A percentile compares a stretch with the other conserved stretches of the same genome.
Evolutionary conservation across 2,329 filamentous ascomycete species (phyloP).

Genomic region (Sclerotiophoma versabilis): DNA sequence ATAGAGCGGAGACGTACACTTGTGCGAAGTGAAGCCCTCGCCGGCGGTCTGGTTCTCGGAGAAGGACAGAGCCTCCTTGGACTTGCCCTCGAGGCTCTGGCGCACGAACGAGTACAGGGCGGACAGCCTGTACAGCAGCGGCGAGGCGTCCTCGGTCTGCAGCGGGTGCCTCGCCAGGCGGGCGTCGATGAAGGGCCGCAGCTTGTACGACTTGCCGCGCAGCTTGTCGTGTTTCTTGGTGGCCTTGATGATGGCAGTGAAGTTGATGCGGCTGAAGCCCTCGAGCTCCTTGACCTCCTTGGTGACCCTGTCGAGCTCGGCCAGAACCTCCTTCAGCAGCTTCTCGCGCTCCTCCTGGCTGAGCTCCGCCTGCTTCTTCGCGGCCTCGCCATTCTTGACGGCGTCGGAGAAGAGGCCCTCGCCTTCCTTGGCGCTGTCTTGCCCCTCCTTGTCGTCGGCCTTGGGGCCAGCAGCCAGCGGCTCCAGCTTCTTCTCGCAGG

Average conservation of each 20-base stretch:
- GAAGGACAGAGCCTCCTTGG: slow-evolving; percentile 53
- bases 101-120: slow-evolving; percentile 96
- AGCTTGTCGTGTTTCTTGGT: slow-evolving; percentile 99
- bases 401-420: slow-evolving; percentile 26
- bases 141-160: slow-evolving; percentile 93
- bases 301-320: slow-evolving; percentile 85
- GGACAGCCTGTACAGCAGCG: slow-evolving; percentile 85
- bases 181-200: slow-evolving; percentile 90
- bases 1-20: slow-evolving; percentile 65
- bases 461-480: slow-evolving; percentile 56
- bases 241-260: slow-evolving; percentile 96
- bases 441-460: slow-evolving; percentile 28
- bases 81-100: slow-evolving; percentile 74
- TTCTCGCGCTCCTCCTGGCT: slow-evolving; percentile 53
- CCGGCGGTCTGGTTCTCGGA: slow-evolving; percentile 51
- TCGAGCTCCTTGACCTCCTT: slow-evolving; percentile 92
- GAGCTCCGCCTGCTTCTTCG: slow-evolving; percentile 34
- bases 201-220: slow-evolving; percentile 82
- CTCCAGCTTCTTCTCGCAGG: slow-evolving; percentile 70
- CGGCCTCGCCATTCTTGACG: slow-evolving; percentile 18
- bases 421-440: slow-evolving; percentile 12
- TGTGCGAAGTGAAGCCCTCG: slow-evolving; percentile 83
- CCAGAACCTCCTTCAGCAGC: slow-evolving; percentile 73
- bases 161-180: slow-evolving; percentile 88
- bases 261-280: slow-evolving; percentile 95